A percentile compares a stretch with the other conserved stretches of the same genome.
phyloP scores from a whole-genome alignment of 495 filamentous ascomycete genomes.

The Penicillium ochrochloron region DNA sequence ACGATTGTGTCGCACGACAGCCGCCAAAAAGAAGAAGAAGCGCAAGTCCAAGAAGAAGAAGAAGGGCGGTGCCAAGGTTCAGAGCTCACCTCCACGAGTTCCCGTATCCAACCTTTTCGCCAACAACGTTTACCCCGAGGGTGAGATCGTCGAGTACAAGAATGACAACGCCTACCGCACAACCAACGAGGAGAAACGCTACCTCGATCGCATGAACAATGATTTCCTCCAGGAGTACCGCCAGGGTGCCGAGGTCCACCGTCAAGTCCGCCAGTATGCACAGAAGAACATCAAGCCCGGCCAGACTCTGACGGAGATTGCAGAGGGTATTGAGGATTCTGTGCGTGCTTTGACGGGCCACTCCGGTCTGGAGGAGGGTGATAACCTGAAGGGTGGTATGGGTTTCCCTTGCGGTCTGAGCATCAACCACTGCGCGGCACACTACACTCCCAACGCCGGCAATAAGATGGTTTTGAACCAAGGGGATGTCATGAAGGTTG shows the following conservation, averaged over 20 bases:
- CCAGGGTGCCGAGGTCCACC: conserved; percentile 79
- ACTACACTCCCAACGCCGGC: conserved; percentile 67
- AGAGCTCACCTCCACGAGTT: conserved; percentile 79
- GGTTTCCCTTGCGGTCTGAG: conserved; percentile 67
- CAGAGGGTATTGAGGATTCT: conserved; percentile 64
- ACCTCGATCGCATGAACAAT: conserved; percentile 80
- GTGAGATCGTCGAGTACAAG: conserved; percentile 76
- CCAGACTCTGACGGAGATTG: conserved; percentile 61
- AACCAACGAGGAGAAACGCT: conserved; percentile 85
- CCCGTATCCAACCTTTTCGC: conserved; percentile 77
- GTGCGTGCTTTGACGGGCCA: conserved; percentile 61
- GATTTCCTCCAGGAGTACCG: conserved; percentile 88
- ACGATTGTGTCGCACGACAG: conserved; percentile 32
- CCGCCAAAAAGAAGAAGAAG: conserved; percentile 81
- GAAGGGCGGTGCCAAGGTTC: conserved; percentile 65
- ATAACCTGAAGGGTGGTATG: conserved; percentile 60
- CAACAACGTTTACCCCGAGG: conserved; percentile 72
- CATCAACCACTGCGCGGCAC: conserved; percentile 64
- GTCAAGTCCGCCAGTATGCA: conserved; percentile 63
- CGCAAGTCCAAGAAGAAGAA: conserved; percentile 78
- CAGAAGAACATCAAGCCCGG: conserved; percentile 62
- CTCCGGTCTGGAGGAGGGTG: conserved; percentile 61
- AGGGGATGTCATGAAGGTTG: conserved; percentile 70
- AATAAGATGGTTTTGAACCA: conserved; percentile 60
- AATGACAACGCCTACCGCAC: conserved; percentile 82